Percentiles rank a stretch among this genome's conserved stretches.
phyloP scores from a whole-genome alignment of 768 basidiomycete species.

The Amyloporia xantha region DNA sequence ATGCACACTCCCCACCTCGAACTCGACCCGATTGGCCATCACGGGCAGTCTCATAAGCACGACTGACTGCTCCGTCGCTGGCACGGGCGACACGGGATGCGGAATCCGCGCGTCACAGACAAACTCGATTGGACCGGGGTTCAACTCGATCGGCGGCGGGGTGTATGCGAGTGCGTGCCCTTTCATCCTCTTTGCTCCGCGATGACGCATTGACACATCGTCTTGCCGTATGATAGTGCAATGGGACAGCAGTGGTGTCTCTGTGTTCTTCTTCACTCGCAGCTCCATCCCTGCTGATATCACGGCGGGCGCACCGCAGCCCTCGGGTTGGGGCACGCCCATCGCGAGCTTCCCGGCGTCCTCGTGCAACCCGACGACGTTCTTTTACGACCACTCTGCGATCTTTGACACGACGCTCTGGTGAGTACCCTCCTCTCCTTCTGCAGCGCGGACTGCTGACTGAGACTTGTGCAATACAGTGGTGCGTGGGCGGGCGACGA shows the following conservation, averaged over 20 bases:
- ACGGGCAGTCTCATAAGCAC: constrained; percentile 61
- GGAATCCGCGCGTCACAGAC: constrained; percentile 57
- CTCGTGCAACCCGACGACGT: constrained; percentile 68
- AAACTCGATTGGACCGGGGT: constrained; percentile 76
- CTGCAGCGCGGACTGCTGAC: constrained; percentile 9
- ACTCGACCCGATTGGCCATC: constrained; percentile 42
- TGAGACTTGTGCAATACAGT: constrained; percentile 28
- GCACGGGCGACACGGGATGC: constrained; percentile 77
- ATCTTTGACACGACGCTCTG: constrained; percentile 88
- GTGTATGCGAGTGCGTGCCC: constrained; percentile 76
- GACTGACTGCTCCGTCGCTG: constrained; percentile 62
- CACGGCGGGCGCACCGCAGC: constrained; percentile 61
- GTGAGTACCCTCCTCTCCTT: constrained; percentile 32
- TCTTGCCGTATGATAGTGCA: constrained; percentile 40
- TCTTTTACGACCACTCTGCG: constrained; percentile 68
- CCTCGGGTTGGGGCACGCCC: constrained; percentile 69
- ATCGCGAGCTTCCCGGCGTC: constrained; percentile 75
- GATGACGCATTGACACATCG: background rate
- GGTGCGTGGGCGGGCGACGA: constrained; percentile 86
- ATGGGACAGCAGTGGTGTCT: constrained; percentile 72
- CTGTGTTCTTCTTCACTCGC: constrained; percentile 78
- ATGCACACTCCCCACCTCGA: constrained; percentile 51
- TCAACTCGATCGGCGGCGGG: constrained; percentile 82
- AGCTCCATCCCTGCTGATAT: constrained; percentile 74
- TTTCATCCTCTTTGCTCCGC: background rate